Conservation (phyloP, 805 yeast species). For the Monosporozyma siamensis region DNA sequence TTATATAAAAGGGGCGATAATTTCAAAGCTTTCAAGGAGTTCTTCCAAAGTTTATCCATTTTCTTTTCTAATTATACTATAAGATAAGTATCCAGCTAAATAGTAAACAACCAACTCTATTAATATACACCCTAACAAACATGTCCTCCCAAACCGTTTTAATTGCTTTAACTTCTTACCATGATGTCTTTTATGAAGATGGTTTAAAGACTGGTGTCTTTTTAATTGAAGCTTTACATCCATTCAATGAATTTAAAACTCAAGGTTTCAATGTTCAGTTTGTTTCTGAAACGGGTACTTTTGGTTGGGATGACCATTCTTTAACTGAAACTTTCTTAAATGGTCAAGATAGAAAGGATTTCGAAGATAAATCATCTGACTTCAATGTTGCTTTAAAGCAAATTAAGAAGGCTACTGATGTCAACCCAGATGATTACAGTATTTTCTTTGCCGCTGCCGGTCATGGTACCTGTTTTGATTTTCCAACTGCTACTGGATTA, state of each 20-base stretch:
- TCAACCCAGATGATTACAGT: slow-evolving; percentile 40
- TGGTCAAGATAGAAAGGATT: slow-evolving; percentile 37
- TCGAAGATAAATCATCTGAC: slow-evolving; percentile 33
- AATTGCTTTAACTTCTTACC: slow-evolving; percentile 36
- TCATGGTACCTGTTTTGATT: slow-evolving; percentile 53
- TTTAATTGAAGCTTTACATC: slow-evolving; percentile 51
- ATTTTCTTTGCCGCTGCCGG: slow-evolving; percentile 59
- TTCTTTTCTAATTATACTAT: no score
- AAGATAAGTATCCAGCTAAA: no score
- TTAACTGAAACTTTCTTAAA: slow-evolving; percentile 32
- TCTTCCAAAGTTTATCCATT: no score
- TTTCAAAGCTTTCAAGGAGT: no score
- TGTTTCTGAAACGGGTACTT: slow-evolving; percentile 50
- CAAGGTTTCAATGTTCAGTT: slow-evolving; percentile 46
- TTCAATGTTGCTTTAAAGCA: slow-evolving; percentile 33
- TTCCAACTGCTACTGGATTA: slow-evolving; percentile 41
- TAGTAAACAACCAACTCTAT: no score
- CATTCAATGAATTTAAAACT: slow-evolving; percentile 39
- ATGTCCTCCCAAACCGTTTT: slow-evolving; percentile 29
- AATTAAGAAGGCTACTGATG: slow-evolving; percentile 40
- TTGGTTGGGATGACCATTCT: slow-evolving; percentile 53
- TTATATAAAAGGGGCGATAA: no score
- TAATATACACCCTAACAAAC: not conserved
- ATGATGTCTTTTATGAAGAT: slow-evolving; percentile 44
- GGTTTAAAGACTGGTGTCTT: slow-evolving; percentile 55